Base-by-base conservation (phyloP, 169 alveolate genomes). In the Perkinsus marinus region DNA sequence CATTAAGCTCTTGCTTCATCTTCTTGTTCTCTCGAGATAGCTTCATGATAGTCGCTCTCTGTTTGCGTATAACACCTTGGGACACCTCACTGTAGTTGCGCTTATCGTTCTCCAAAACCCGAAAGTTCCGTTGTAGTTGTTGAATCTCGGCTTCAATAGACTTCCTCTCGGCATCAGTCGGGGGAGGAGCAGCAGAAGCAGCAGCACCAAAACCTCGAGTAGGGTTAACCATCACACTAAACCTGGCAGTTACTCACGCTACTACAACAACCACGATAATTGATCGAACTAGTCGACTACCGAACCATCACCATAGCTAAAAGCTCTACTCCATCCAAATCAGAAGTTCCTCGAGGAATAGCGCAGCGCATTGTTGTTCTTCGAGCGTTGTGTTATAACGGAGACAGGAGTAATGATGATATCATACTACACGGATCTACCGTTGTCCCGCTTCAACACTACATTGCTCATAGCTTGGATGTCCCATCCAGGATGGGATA, bases 41-140 rank as follows among this genome's bases (percentile, higher is more conserved):
- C 92, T 92, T 92, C 68, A 90, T 92, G 34, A 92, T 92, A 47
- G 93, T 92, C 22, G 94, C 94, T 0, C 94, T 91, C 92, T 92
- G 94, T 69, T 92, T 92, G 39, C 94, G 92, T 38, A 92, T 92
- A 36, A 37, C 90, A n/a, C 93, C 94, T 91, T 92, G 93, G 36
- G 93, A 90, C 47, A 90, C 94, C 41, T 92, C 94, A 36, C 93
- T 68, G 90, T 90, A 92, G 22, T 92, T 92, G 9, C 94, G 89
- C 90, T 92, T 92, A 92, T 92, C 94, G 26, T 92, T 92, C 92
- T 92, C 79, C 79, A 57, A 57, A 7, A 57, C 79, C 0, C 79
- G 26, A 16, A 57, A 57, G 22, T 57, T 57, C 34, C 79, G 79
- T 16, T 57, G 79, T 57, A 57, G 79, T 57, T 57, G 79, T 57